phyloP scores from a whole-genome alignment of 192 early-diverging fungal genomes.

The Backusella westeae region DNA sequence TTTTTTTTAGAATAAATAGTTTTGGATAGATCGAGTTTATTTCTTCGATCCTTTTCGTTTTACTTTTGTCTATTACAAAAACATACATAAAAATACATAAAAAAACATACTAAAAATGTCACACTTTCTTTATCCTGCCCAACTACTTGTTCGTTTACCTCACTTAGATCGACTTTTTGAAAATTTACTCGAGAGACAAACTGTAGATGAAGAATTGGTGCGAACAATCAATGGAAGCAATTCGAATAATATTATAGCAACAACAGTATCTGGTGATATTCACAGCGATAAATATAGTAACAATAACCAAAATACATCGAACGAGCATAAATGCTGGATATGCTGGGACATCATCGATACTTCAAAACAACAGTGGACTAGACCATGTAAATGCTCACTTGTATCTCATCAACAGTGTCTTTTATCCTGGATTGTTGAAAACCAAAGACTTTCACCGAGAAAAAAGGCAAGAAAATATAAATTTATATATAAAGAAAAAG shows the following conservation, averaged over 20 bases:
- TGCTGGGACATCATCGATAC: slow-evolving; percentile 69
- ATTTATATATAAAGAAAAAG: background rate
- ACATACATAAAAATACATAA: background rate
- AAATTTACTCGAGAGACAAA: background rate
- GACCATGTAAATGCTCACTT: slow-evolving; percentile 71
- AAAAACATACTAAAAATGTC: background rate
- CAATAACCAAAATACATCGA: slow-evolving; percentile 14
- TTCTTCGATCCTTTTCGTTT: background rate
- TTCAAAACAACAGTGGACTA: slow-evolving; percentile 62
- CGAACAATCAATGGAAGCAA: background rate
- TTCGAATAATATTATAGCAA: background rate
- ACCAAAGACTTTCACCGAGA: slow-evolving; percentile 48
- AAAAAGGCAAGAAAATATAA: slow-evolving; percentile 37
- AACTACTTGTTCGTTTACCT: background rate
- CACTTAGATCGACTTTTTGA: background rate
- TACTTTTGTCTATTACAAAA: background rate
- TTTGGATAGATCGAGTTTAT: background rate
- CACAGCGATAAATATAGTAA: background rate
- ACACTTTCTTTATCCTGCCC: background rate
- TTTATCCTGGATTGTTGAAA: slow-evolving; percentile 73
- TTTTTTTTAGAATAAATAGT: background rate
- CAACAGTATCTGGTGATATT: background rate
- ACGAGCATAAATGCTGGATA: slow-evolving; percentile 58
- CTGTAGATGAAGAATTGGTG: background rate
- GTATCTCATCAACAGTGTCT: slow-evolving; percentile 79